Evolutionary conservation across 2,329 filamentous ascomycete species (phyloP).

Genomic region (Neonectria neomacrospora): DNA sequence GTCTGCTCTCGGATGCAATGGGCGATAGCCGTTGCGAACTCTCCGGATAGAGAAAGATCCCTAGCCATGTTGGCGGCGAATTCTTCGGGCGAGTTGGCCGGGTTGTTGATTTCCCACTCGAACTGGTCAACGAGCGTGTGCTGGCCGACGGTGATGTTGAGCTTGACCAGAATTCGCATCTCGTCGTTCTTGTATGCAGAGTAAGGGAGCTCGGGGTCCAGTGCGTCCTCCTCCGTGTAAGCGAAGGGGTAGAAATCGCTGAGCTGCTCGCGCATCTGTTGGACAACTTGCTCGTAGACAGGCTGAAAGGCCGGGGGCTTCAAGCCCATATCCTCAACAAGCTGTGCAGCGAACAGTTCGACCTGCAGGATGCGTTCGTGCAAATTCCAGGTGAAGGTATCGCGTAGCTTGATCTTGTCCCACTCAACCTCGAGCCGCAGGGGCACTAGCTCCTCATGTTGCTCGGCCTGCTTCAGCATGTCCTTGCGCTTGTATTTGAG

Average conservation of each 20-base stretch:
- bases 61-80: slow-evolving; percentile 90
- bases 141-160: slow-evolving; percentile 97
- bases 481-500: slow-evolving; percentile 83
- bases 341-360: slow-evolving; percentile 86
- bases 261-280: slow-evolving; percentile 88
- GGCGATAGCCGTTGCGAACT: slow-evolving; percentile 97
- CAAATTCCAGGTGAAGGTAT: slow-evolving; percentile 98
- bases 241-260: slow-evolving; percentile 94
- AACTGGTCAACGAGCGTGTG: slow-evolving; percentile 97
- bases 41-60: slow-evolving; percentile 90
- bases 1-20: slow-evolving; percentile 97
- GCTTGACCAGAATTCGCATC: slow-evolving; percentile 94
- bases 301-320: slow-evolving; percentile 76
- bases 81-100: slow-evolving; percentile 91
- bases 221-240: slow-evolving; percentile 86
- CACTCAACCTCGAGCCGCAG: slow-evolving; percentile 92
- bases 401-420: slow-evolving; percentile 94
- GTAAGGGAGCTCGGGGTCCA: slow-evolving; percentile 91
- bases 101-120: slow-evolving; percentile 99
- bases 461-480: slow-evolving; percentile 85
- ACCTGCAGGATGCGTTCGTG: slow-evolving; percentile 86
- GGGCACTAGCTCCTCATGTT: slow-evolving; percentile 90
- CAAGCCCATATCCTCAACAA: slow-evolving; percentile 90
- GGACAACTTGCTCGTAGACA: slow-evolving; percentile 68
- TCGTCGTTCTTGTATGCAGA: slow-evolving; percentile 98